Percentiles rank a stretch among this genome's conserved stretches.
These are phyloP conservation scores for Kurtzmaniella quercitrusa DNA, from an alignment of 1,139 yeast genomes.

Conservation along the genomic window DNA sequence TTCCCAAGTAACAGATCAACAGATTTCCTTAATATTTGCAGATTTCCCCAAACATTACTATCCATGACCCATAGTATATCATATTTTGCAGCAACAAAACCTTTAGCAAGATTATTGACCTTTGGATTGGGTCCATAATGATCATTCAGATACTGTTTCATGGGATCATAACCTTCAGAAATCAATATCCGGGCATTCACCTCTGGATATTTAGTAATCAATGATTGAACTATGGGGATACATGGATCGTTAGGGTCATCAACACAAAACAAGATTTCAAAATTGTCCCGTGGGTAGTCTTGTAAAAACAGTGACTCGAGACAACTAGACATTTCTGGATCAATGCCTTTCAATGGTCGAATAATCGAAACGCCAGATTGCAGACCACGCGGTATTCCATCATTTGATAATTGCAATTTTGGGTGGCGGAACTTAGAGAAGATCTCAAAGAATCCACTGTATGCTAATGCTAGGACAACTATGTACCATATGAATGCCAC, in stretches of 20 bases:
- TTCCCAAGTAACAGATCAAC: conserved; percentile 47
- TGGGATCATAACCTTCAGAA: conserved; percentile 31
- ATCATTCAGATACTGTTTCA: conserved; percentile 23
- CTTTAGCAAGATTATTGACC: conserved; percentile 79
- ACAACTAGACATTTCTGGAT: conserved; percentile 68
- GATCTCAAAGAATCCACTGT: conserved; percentile 46
- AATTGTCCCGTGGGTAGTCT: conserved; percentile 51
- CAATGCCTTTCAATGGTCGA: conserved; percentile 82
- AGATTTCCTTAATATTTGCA: conserved; percentile 64
- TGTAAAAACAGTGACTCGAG: conserved; percentile 67
- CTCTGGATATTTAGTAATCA: conserved; percentile 52
- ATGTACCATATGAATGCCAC: conserved; percentile 39
- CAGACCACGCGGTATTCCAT: not conserved
- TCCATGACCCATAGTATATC: conserved; percentile 88
- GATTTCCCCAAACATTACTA: conserved; percentile 77
- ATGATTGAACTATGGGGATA: conserved; percentile 47
- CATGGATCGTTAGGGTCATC: conserved; percentile 64
- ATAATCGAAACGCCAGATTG: conserved; percentile 65
- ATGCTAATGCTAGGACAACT: conserved; percentile 40
- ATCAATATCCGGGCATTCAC: conserved; percentile 59
- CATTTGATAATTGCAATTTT: conserved; percentile 6
- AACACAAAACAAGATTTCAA: conserved; percentile 75
- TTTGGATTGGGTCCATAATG: conserved; percentile 86
- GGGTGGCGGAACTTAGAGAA: conserved; percentile 27
- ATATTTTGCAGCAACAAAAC: conserved; percentile 60